Percentiles rank a stretch among this genome's conserved stretches.
These are phyloP conservation scores for Plasmodium berghei DNA, from an alignment of 169 alveolate genomes.

Conservation along the genomic window DNA sequence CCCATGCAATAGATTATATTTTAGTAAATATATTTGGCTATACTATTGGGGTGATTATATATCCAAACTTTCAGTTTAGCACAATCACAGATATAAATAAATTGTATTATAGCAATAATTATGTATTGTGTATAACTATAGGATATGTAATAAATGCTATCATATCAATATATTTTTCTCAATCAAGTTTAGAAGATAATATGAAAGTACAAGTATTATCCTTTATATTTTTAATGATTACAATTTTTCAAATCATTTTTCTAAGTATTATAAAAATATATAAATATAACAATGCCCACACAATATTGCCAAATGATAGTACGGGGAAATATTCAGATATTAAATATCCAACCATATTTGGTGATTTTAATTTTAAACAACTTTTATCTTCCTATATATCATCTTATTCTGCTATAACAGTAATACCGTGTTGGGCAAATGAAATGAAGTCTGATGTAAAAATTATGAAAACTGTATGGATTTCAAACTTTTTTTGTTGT, in stretches of 20 bases:
- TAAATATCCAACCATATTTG: slow-evolving; percentile 77
- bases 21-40: slow-evolving; percentile 79
- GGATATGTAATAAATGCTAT: slow-evolving; percentile 83
- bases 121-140: slow-evolving; percentile 78
- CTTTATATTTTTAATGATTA: slow-evolving; percentile 80
- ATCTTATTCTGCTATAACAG: slow-evolving; percentile 80
- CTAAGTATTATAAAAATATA: slow-evolving; percentile 58
- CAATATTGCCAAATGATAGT: neutral
- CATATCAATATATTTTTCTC: slow-evolving; percentile 78
- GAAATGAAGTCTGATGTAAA: slow-evolving; percentile 86
- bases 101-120: slow-evolving; percentile 46
- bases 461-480: slow-evolving; percentile 80
- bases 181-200: slow-evolving; percentile 83
- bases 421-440: slow-evolving; percentile 87
- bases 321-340: slow-evolving; percentile 23
- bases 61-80: slow-evolving; percentile 56
- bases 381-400: slow-evolving; percentile 79
- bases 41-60: slow-evolving; percentile 80
- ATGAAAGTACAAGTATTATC: slow-evolving; percentile 81
- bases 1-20: slow-evolving; percentile 83
- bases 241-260: slow-evolving; percentile 76
- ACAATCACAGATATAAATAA: slow-evolving; percentile 22
- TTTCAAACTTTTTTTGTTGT: slow-evolving; percentile 80
- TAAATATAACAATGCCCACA: slow-evolving; percentile 20
- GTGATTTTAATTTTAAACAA: slow-evolving; percentile 72